These are phyloP conservation scores for Phyllostachys edulis DNA, from an alignment of 176 grass and related monocot genomes.

Conservation along the genomic window DNA sequence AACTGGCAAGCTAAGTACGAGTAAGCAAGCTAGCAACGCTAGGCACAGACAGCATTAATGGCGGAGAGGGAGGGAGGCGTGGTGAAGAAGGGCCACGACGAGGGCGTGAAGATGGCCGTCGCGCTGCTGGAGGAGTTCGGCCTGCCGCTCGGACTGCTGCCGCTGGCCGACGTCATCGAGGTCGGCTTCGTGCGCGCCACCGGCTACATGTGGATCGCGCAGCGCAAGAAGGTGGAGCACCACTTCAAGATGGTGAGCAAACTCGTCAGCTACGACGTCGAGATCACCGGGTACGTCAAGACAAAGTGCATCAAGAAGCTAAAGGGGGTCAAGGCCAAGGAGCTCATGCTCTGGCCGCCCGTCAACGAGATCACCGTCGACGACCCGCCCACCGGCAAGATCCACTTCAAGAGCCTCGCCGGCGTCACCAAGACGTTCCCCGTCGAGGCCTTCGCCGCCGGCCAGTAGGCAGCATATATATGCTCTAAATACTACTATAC, in stretches of 20 bases:
- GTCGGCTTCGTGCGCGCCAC: constrained; percentile 66
- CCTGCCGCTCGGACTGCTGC: constrained; percentile 81
- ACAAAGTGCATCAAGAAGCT: constrained; percentile 64
- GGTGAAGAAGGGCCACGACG: constrained; percentile 34
- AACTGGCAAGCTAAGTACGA: background rate
- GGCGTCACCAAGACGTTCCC: constrained; percentile 89
- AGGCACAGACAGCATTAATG: background rate
- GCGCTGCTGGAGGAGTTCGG: constrained; percentile 68
- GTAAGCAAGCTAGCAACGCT: background rate
- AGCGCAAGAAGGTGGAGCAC: constrained; percentile 69
- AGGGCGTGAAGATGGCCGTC: constrained; percentile 25
- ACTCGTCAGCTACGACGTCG: constrained; percentile 53
- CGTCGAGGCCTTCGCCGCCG: constrained; percentile 62
- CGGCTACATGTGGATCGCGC: constrained; percentile 73
- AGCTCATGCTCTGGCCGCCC: constrained; percentile 77
- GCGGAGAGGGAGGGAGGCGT: constrained; percentile 24
- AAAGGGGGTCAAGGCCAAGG: constrained; percentile 74
- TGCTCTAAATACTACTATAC: background rate
- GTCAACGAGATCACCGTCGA: constrained; percentile 68
- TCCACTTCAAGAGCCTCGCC: constrained; percentile 82
- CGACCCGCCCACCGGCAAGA: constrained; percentile 58
- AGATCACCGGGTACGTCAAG: constrained; percentile 56
- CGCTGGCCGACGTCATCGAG: constrained; percentile 56
- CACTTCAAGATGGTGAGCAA: constrained; percentile 64
- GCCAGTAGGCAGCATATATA: constrained; percentile 40